phyloP scores from a whole-genome alignment of 306 rosid genomes.

The Crotalaria pallida region DNA sequence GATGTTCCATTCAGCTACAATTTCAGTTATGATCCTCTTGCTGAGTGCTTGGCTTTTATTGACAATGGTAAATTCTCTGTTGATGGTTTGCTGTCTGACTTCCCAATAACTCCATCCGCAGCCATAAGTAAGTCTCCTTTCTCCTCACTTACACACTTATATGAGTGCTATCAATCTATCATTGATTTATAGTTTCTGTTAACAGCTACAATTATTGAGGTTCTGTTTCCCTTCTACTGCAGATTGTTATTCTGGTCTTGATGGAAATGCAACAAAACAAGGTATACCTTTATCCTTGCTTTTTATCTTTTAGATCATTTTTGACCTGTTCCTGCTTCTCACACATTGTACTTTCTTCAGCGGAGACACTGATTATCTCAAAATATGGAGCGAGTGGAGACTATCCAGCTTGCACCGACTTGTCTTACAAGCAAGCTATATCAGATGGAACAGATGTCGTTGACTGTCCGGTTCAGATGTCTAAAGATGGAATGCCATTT shows the following conservation, averaged over 20 bases:
- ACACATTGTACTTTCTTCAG: conserved; percentile 35
- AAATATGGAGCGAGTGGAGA: conserved; percentile 89
- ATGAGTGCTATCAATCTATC: neutral
- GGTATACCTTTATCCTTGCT: conserved; percentile 36
- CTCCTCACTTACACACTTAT: neutral
- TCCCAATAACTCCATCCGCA: conserved; percentile 66
- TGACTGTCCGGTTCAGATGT: conserved; percentile 83
- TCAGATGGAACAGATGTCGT: conserved; percentile 66
- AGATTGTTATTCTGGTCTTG: conserved; percentile 73
- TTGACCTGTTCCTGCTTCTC: conserved; percentile 26
- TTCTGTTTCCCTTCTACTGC: conserved; percentile 32
- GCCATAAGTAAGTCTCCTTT: conserved; percentile 49
- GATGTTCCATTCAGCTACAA: conserved; percentile 55
- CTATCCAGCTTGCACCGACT: conserved; percentile 65
- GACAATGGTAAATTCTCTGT: conserved; percentile 75
- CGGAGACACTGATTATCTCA: conserved; percentile 59
- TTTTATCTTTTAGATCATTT: conserved; percentile 2
- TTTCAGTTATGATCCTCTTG: conserved; percentile 76
- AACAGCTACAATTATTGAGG: neutral
- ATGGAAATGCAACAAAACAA: conserved; percentile 36
- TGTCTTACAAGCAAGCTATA: conserved; percentile 59
- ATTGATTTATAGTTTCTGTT: neutral
- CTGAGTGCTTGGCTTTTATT: conserved; percentile 57
- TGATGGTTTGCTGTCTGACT: conserved; percentile 82
- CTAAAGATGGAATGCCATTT: conserved; percentile 74